Conservation (phyloP, 345 rosid species). For the Cardamine chenopodiifolia region DNA sequence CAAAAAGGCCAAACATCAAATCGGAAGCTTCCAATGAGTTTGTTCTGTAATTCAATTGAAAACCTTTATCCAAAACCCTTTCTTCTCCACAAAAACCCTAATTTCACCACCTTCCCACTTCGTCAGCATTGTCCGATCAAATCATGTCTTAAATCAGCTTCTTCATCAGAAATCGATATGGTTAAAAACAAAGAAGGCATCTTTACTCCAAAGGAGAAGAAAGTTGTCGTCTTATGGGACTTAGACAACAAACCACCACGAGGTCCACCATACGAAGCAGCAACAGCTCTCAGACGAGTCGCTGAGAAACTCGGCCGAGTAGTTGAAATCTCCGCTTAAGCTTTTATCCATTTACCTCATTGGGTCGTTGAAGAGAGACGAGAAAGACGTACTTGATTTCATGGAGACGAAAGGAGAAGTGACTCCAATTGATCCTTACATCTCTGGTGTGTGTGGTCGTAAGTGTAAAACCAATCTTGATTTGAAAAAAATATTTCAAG, state of each 20-base stretch:
- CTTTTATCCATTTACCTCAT: slow-evolving; percentile 76
- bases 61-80: slow-evolving; percentile 38
- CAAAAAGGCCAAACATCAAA: background rate
- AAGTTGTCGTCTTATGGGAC: slow-evolving; percentile 91
- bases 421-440: slow-evolving; percentile 49
- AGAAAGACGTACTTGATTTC: slow-evolving; percentile 60
- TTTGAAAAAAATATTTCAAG: slow-evolving; percentile 79
- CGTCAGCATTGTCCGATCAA: slow-evolving; percentile 28
- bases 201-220: slow-evolving; percentile 64
- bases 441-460: slow-evolving; percentile 81
- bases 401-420: slow-evolving; percentile 64
- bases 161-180: slow-evolving; percentile 75
- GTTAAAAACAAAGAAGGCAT: slow-evolving; percentile 72
- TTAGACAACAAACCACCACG: slow-evolving; percentile 96
- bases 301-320: slow-evolving; percentile 72
- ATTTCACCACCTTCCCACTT: slow-evolving; percentile 1
- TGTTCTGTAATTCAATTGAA: slow-evolving; percentile 46
- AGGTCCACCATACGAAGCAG: slow-evolving; percentile 80
- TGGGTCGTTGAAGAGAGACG: slow-evolving; percentile 77
- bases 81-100: slow-evolving; percentile 29
- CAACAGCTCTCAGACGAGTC: slow-evolving; percentile 56
- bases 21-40: slow-evolving; percentile 38
- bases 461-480: slow-evolving; percentile 81
- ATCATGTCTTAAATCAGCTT: slow-evolving; percentile 42
- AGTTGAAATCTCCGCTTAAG: slow-evolving; percentile 82